Base-by-base conservation (phyloP, 306 rosid genomes). In the Corylus americana region DNA sequence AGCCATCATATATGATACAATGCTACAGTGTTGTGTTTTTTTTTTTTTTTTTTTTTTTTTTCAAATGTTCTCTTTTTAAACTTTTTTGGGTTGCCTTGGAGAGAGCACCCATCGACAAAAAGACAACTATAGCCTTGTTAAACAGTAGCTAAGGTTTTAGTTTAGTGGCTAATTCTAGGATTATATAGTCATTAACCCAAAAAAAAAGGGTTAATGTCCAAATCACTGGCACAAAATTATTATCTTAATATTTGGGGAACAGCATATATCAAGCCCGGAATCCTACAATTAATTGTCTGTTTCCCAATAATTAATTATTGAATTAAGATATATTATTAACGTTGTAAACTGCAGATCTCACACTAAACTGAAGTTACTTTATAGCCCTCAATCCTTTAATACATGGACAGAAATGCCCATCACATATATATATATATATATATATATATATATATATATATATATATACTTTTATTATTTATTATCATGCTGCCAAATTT, bases 171-270 rank as follows among this genome's bases (percentile, higher is more conserved):
- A 70, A 59, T 68, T 48, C 18, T 76, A 73, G 77, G 59, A 57
- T 54, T 74, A 25, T 1, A 1, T 35, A 11, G 47, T 54, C 79
- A 14, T 17, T 22, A 54, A 75, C 37, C 18, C 42, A 49, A 10
- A 11, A 59, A 18, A 64, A 39, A 39, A 4, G 4, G 73, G 71
- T 31, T 44, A 61, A 67, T 20, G 79, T 75, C 29, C 31, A 31
- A 67, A 59, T 71, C 82, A 79, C 78, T 73, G 68, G 4, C n/a
- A 69, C 55, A 78, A 83, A 58, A 74, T 54, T 48, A 83, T 81
- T 81, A 81, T 79, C 61, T 85, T 74, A 85, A 82, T 69, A 74
- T 75, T 83, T 85, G 22, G 93, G 88, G 87, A 89, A 89, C n/a
- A 80, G 78, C 73, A 79, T 48, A 75, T 54, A 85, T 86, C 66